phyloP scores from a whole-genome alignment of 257 asterid species.

The Solanum pinnatisectum region DNA sequence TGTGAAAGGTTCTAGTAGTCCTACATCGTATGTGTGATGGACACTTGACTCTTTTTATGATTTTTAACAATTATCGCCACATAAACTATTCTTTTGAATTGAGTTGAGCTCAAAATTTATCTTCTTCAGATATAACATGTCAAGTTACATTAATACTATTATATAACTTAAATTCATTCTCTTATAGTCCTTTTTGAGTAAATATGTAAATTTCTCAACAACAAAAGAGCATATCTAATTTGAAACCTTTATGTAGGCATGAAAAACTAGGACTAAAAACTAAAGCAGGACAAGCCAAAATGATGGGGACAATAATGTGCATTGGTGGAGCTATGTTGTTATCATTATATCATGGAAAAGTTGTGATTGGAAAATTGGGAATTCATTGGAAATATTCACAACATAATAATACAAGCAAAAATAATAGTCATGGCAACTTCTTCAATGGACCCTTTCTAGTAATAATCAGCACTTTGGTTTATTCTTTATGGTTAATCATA shows the following conservation, averaged over 20 bases:
- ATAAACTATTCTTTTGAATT: background rate
- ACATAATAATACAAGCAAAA: constrained; percentile 10
- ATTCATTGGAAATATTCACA: constrained; percentile 65
- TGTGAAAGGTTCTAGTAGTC: background rate
- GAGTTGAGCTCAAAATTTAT: too few relatives aligned
- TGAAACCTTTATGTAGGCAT: constrained; percentile 15
- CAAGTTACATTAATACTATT: background rate
- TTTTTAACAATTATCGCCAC: background rate
- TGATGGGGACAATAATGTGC: constrained; percentile 52
- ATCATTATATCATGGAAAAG: constrained; percentile 55
- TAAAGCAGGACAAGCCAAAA: constrained; percentile 59
- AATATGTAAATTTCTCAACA: background rate
- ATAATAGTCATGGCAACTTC: constrained; percentile 27
- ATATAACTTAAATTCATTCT: too few relatives aligned
- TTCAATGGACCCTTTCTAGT: constrained; percentile 61
- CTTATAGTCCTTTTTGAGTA: background rate
- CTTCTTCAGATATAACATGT: background rate
- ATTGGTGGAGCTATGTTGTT: constrained; percentile 69
- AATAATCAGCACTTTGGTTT: constrained; percentile 52
- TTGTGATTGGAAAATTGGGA: constrained; percentile 36
- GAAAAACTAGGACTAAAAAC: constrained; percentile 50
- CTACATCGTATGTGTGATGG: background rate
- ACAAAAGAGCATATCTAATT: background rate
- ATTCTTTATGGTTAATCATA: constrained; percentile 69
- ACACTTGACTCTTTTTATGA: background rate